Conservation (phyloP, 495 filamentous ascomycete genomes). For the Neurospora pannonica region DNA sequence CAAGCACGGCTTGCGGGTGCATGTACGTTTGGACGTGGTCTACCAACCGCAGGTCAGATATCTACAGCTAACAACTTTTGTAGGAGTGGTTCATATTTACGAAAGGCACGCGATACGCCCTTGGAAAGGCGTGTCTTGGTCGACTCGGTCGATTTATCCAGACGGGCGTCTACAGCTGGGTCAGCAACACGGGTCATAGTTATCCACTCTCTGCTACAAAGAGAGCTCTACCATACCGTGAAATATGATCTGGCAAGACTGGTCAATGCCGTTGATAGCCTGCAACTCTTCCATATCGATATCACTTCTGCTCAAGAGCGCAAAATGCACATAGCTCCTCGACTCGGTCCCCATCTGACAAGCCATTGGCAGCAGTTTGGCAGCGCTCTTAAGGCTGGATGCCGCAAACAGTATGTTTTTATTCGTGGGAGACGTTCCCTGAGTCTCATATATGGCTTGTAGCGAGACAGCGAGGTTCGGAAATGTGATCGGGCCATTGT, state of each 20-base stretch:
- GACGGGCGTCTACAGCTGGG: conserved; percentile 40
- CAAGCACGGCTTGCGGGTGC: conserved; percentile 48
- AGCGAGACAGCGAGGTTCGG: conserved; percentile 27
- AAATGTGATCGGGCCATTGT: conserved; percentile 32
- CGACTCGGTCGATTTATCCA: conserved; percentile 41
- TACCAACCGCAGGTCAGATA: conserved; percentile 9
- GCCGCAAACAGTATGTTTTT: conserved; percentile 51
- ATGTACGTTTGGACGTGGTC: conserved; percentile 45
- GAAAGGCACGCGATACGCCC: conserved; percentile 29
- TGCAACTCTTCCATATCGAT: conserved; percentile 42
- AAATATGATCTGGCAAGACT: conserved; percentile 44
- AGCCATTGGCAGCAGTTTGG: conserved; percentile 47
- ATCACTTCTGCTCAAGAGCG: conserved; percentile 45
- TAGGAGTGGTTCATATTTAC: conserved; percentile 18
- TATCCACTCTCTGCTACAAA: neutral
- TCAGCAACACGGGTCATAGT: neutral
- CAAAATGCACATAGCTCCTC: conserved; percentile 51
- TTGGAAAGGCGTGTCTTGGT: conserved; percentile 40
- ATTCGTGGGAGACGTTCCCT: conserved; percentile 29
- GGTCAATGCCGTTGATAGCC: conserved; percentile 46
- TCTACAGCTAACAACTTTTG: neutral
- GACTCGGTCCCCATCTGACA: conserved; percentile 50
- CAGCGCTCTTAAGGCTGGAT: conserved; percentile 45
- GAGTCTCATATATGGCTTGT: conserved; percentile 28
- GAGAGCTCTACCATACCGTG: conserved; percentile 32